Evolutionary conservation across 2,329 filamentous ascomycete genomes (phyloP), one percentile per base, ranked within the genome.

Genomic region (Zalaria obscura): DNA sequence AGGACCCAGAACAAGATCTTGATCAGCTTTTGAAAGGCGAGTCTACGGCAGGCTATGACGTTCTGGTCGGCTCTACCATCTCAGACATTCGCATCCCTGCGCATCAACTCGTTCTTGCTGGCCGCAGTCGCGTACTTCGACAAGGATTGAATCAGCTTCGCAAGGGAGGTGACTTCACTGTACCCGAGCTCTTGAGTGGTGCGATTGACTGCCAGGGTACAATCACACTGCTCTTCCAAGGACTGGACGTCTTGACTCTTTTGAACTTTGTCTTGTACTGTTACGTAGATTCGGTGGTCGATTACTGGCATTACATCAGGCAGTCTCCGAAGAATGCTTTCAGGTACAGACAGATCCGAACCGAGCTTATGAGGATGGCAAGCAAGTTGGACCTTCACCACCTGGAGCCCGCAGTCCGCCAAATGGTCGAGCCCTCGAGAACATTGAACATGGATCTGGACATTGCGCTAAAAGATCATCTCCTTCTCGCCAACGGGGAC

Each of bases 331-430:
- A 74, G 7, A 66, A 80, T 55, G 80, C 83, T 0, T 72, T 75
- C 50, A 73, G 83, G 34, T 93, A 86, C 57, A 81, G 87, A 25
- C 78, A 88, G 52, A 72, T 93, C 11, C 79, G 89, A 18, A 72
- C 69, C 1, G 89, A 96, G 55, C 65, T 96, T n/a, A 91, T 94
- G 80, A 89, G 78, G 48, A 52, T 88, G n/a, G 81, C 84, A 6
- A 75, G 75, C 1, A 73, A 73, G 42, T 68, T 96, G 1, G 76
- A 80, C 9, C 70, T 96, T 58, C 59, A 64, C 10, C 75, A 73
- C 28, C 67, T 96, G 3, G 88, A 95, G 61, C 72, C 78, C 35
- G 80, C 85, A 11, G 83, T 83, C 0, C 78, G 86, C 38, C 65
- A 85, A 31, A 87, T 93, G 72, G 73, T 73, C 4, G 68, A 72